These are phyloP conservation scores for Venturia oleaginea DNA, from an alignment of 2,329 filamentous ascomycete species.

Conservation along the genomic window DNA sequence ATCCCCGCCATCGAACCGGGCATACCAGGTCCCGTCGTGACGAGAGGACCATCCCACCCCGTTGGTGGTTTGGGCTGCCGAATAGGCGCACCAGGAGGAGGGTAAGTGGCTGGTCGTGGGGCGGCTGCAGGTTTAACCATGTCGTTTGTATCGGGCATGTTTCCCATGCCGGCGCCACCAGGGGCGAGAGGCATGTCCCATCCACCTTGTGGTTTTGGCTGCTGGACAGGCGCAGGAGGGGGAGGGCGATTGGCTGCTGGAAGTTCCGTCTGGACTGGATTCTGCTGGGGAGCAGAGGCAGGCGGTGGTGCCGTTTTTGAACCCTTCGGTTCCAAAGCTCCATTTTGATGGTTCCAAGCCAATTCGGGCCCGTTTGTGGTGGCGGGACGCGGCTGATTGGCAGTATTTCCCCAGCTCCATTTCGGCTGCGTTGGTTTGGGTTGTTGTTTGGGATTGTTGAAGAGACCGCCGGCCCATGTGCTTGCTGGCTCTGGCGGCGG, in stretches of 20 bases:
- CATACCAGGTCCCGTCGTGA: neutral
- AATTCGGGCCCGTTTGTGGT: neutral
- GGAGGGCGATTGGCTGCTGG: neutral
- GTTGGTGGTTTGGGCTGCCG: neutral
- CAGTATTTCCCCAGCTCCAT: neutral
- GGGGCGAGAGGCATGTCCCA: neutral
- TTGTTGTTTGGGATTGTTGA: neutral
- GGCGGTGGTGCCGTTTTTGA: neutral
- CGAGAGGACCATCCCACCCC: neutral
- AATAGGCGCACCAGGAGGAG: neutral
- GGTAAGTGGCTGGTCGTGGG: neutral
- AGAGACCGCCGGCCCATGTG: neutral
- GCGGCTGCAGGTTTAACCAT: neutral
- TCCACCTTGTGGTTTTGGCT: neutral
- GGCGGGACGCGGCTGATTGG: neutral
- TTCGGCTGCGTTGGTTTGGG: neutral
- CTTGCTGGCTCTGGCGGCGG: neutral
- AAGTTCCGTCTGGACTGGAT: neutral
- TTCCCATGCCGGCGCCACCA: neutral
- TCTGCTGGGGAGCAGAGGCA: neutral
- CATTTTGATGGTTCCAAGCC: neutral
- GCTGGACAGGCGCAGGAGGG: neutral
- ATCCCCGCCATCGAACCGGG: neutral
- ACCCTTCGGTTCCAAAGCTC: neutral
- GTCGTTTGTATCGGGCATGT: neutral